Evolutionary conservation across 768 basidiomycete species (phyloP).

Genomic region (Boletus pseudo-olivaceus): DNA sequence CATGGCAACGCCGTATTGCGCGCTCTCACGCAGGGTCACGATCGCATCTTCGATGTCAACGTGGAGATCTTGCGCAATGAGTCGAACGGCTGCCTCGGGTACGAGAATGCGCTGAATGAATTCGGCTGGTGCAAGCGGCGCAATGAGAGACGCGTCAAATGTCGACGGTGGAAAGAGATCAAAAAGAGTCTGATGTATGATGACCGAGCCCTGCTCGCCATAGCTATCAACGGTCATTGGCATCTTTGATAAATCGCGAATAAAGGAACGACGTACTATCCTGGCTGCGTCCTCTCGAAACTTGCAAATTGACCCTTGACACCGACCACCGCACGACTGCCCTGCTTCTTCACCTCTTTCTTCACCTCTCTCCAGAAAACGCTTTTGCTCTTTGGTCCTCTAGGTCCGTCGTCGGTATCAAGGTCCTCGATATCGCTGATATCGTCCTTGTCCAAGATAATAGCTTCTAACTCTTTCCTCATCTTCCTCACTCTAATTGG

Average conservation of each 20-base stretch:
- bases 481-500: slow-evolving; percentile 52
- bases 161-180: slow-evolving; percentile 66
- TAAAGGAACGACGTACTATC: slow-evolving; percentile 63
- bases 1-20: slow-evolving; percentile 81
- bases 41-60: slow-evolving; percentile 49
- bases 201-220: slow-evolving; percentile 78
- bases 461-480: slow-evolving; percentile 40
- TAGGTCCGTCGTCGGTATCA: background rate
- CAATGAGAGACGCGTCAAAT: slow-evolving; percentile 49
- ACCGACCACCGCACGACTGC: slow-evolving; percentile 61
- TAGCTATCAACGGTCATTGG: slow-evolving; percentile 49
- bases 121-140: slow-evolving; percentile 67
- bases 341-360: slow-evolving; percentile 60
- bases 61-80: slow-evolving; percentile 77
- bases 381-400: slow-evolving; percentile 39
- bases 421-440: slow-evolving; percentile 20
- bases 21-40: slow-evolving; percentile 65
- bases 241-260: background rate
- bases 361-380: slow-evolving; percentile 69
- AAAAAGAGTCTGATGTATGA: slow-evolving; percentile 75
- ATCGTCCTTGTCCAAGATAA: slow-evolving; percentile 47
- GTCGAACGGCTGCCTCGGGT: slow-evolving; percentile 76
- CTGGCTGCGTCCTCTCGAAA: slow-evolving; percentile 82
- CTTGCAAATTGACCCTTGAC: slow-evolving; percentile 72
- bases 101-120: slow-evolving; percentile 86